A percentile compares a stretch with the other conserved stretches of the same genome.
These are phyloP conservation scores for Chaetomium globosum DNA, from an alignment of 2,329 filamentous ascomycete species.

Conservation along the genomic window DNA sequence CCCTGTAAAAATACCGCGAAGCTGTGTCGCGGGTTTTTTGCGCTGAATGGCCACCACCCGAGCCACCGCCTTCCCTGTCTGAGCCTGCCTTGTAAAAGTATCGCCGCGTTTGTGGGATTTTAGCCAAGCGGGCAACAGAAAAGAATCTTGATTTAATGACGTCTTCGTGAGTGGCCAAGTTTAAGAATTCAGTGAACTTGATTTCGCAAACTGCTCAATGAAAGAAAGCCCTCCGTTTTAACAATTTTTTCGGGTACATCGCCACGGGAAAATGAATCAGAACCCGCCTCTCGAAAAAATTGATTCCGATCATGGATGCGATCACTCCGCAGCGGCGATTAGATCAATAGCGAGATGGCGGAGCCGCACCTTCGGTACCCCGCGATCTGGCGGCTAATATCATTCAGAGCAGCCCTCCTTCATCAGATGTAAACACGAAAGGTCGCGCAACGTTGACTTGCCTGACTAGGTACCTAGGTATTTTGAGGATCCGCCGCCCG, in stretches of 20 bases:
- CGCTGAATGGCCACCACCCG: not conserved
- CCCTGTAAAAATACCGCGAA: not conserved
- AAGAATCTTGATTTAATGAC: not conserved
- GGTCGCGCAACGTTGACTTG: no score
- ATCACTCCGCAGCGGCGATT: not conserved
- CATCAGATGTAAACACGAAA: no score
- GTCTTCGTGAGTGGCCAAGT: not conserved
- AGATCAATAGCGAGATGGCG: not conserved
- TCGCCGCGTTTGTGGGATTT: not conserved
- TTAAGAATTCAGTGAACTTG: not conserved
- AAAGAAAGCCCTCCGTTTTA: not conserved
- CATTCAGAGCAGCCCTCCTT: no score
- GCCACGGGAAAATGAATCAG: not conserved
- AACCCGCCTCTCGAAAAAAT: not conserved
- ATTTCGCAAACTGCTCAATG: not conserved
- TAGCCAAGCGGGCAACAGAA: not conserved
- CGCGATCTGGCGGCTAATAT: no score
- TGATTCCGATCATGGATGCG: not conserved
- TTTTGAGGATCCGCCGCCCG: no score
- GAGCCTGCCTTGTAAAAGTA: not conserved
- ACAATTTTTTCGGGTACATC: not conserved
- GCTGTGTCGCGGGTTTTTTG: not conserved
- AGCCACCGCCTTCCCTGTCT: not conserved
- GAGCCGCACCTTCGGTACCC: not conserved
- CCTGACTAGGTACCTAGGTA: no score